These are phyloP conservation scores for Phellinidium pouzarii DNA, from an alignment of 1,284 basidiomycete species.

Conservation along the genomic window DNA sequence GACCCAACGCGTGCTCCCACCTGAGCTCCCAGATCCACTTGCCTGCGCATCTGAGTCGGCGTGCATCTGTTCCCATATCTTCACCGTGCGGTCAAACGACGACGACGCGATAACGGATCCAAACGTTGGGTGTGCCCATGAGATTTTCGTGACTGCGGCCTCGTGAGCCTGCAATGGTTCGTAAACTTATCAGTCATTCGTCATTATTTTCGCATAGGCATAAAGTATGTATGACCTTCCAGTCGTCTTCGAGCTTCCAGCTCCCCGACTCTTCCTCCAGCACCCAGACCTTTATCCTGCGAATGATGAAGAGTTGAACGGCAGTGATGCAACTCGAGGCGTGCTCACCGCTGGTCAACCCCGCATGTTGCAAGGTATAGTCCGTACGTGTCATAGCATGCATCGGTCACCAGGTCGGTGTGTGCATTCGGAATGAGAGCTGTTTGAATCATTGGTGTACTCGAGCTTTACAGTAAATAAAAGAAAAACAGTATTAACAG, in stretches of 20 bases:
- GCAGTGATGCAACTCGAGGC: neutral
- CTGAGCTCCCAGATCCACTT: constrained; percentile 16
- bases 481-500: neutral
- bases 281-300: constrained; percentile 79
- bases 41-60: constrained; percentile 28
- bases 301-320: constrained; percentile 13
- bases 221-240: constrained; percentile 57
- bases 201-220: neutral
- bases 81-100: constrained; percentile 83
- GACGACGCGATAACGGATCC: constrained; percentile 79
- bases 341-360: constrained; percentile 64
- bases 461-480: neutral
- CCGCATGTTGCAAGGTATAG: constrained; percentile 70
- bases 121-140: constrained; percentile 87
- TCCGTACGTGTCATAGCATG: constrained; percentile 87
- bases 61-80: constrained; percentile 76
- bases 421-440: constrained; percentile 69
- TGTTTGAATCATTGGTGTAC: constrained; percentile 57
- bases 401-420: constrained; percentile 74
- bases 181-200: constrained; percentile 12
- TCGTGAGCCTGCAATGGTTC: constrained; percentile 72
- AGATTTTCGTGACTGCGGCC: constrained; percentile 74
- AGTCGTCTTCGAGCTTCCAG: constrained; percentile 78
- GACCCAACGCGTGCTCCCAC: constrained; percentile 48
- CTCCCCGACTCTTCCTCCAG: constrained; percentile 60